Evolutionary conservation across 805 yeast genomes (phyloP).

Genomic region (Yarrowia osloensis): DNA sequence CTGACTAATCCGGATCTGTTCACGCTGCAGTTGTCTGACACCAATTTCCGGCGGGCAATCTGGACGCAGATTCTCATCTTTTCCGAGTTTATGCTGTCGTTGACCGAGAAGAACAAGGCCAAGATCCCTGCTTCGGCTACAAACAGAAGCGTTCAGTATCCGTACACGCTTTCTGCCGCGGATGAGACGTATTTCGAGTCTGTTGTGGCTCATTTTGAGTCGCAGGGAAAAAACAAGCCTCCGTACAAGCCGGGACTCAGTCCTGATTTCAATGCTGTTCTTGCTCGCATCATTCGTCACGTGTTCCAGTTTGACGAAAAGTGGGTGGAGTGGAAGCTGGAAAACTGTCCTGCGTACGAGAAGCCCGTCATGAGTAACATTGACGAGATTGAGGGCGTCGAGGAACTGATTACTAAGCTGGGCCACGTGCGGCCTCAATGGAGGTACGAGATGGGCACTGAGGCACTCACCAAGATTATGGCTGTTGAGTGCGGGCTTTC

Average conservation of each 20-base stretch:
- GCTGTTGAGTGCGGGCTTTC: slow-evolving; percentile 47
- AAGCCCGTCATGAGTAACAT: slow-evolving; percentile 32
- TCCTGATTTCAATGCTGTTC: background rate
- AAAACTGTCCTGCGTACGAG: slow-evolving; percentile 40
- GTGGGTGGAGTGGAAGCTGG: slow-evolving; percentile 44
- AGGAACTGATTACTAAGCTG: slow-evolving; percentile 24
- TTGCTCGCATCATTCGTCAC: background rate
- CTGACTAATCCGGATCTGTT: slow-evolving; percentile 42
- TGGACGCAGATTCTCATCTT: slow-evolving; percentile 40
- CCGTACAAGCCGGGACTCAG: background rate
- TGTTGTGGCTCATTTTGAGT: slow-evolving; percentile 1
- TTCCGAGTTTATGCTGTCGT: slow-evolving; percentile 38
- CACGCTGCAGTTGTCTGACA: slow-evolving; percentile 41
- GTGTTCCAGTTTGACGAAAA: slow-evolving; percentile 34
- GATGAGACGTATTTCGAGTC: slow-evolving; percentile 35
- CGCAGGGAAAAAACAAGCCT: background rate
- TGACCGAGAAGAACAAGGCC: slow-evolving; percentile 33
- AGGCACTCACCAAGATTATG: slow-evolving; percentile 44
- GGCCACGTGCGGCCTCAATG: slow-evolving; percentile 36
- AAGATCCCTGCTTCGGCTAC: slow-evolving; percentile 2
- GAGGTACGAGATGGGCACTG: slow-evolving; percentile 41
- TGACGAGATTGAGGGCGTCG: slow-evolving; percentile 18
- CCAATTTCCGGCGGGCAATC: slow-evolving; percentile 40
- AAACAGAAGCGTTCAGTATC: slow-evolving; percentile 37
- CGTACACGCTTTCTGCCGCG: slow-evolving; percentile 33